Conservation (phyloP, 768 basidiomycete genomes). For the Boletus barrowsii region DNA sequence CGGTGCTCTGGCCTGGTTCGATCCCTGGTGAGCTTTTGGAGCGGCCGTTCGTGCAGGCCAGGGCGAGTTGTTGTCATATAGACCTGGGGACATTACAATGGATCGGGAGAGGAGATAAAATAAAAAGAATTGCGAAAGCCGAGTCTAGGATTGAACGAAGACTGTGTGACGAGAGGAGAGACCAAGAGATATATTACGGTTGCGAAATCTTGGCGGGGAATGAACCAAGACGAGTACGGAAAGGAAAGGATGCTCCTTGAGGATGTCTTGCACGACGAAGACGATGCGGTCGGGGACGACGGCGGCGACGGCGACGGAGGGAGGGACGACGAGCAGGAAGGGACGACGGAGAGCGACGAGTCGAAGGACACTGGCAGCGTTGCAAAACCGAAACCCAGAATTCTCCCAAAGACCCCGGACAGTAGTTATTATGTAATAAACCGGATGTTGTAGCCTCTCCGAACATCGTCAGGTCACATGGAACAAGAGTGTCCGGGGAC, state of each 20-base stretch:
- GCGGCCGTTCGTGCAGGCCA: constrained; percentile 46
- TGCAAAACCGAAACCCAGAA: constrained; percentile 34
- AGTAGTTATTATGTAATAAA: constrained; percentile 20
- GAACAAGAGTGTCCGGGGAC: constrained; percentile 9
- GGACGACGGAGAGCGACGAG: constrained; percentile 32
- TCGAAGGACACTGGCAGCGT: constrained; percentile 30
- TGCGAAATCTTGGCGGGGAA: constrained; percentile 5
- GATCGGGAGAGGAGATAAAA: constrained; percentile 23
- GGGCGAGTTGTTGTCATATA: constrained; percentile 31
- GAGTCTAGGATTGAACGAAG: constrained; percentile 24
- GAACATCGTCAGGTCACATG: background rate
- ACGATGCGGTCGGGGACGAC: constrained; percentile 19
- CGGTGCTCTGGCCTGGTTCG: constrained; percentile 32
- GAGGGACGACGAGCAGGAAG: constrained; percentile 27
- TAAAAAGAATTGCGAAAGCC: constrained; percentile 9
- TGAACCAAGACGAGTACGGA: constrained; percentile 29
- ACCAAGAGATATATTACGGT: constrained; percentile 29
- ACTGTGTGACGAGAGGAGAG: constrained; percentile 21
- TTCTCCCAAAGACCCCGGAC: constrained; percentile 34
- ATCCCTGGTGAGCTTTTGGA: constrained; percentile 29
- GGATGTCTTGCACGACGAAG: constrained; percentile 23
- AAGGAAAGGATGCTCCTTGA: constrained; percentile 17
- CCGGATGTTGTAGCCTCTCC: too few relatives aligned
- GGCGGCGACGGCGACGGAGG: constrained; percentile 23
- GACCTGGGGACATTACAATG: constrained; percentile 36